Conservation (phyloP, 352 stramenopile species). For the Globisporangium irregulare region DNA sequence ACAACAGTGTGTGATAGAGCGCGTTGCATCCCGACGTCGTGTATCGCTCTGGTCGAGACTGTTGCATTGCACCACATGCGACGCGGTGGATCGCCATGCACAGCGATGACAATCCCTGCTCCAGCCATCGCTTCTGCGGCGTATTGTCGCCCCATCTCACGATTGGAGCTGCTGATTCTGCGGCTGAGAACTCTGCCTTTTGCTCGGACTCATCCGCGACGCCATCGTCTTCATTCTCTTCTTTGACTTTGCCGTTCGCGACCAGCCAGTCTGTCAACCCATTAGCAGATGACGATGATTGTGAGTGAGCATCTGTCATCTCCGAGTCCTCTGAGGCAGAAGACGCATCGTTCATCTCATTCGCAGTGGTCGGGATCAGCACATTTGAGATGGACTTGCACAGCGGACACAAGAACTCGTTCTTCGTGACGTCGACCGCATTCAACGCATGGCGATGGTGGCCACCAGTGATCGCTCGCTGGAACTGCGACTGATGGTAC, state of each 20-base stretch:
- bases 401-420: slow-evolving; percentile 96
- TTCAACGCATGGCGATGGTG: slow-evolving; percentile 92
- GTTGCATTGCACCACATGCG: slow-evolving; percentile 77
- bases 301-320: not conserved
- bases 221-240: not conserved
- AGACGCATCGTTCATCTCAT: slow-evolving; percentile 32
- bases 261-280: slow-evolving; percentile 53
- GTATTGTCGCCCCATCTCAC: slow-evolving; percentile 18
- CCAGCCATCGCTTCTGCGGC: slow-evolving; percentile 51
- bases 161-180: not conserved
- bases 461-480: slow-evolving; percentile 90
- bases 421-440: slow-evolving; percentile 95
- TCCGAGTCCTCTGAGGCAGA: not conserved
- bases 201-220: slow-evolving; percentile 24
- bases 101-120: slow-evolving; percentile 65
- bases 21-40: slow-evolving; percentile 71
- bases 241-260: slow-evolving; percentile 19
- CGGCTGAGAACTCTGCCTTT: slow-evolving; percentile 16
- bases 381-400: slow-evolving; percentile 98
- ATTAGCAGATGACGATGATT: slow-evolving; percentile 18
- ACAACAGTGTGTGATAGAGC: slow-evolving; percentile 78
- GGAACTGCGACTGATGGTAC: slow-evolving; percentile 93
- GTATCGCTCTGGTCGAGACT: slow-evolving; percentile 79
- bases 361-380: slow-evolving; percentile 85
- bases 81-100: slow-evolving; percentile 87